Base-by-base conservation (phyloP, 768 basidiomycete species). In the Sporobolomyces roseus region DNA sequence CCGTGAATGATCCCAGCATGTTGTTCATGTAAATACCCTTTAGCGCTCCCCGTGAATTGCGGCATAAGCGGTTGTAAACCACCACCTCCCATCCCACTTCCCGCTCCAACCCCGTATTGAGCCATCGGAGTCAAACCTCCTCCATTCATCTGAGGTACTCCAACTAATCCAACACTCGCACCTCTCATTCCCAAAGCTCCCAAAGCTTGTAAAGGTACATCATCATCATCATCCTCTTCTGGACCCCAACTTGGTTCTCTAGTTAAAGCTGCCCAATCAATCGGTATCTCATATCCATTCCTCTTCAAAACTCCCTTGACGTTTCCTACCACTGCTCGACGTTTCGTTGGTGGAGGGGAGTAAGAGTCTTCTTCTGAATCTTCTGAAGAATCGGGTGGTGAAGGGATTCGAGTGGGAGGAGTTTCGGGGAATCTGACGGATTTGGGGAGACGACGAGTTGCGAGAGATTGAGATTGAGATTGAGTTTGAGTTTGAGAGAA, bases 231-330 rank as follows among this genome's bases (percentile, higher is more conserved):
- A 4, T 45, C 50, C 27, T 46, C 55, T 2, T 17, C 23, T 2
- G 13, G 6, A 2, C 4, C 25, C 49, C 25, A 1, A 12, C 30
- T 7, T 4, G 68, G 25, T 21, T 45, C 38, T 8, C 61, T 36
- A 30, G 68, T 69, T 13, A 69, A 61, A 17, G 63, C 63, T 4
- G 63, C 68, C 68, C 68, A 69, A 32, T 69, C 68, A 50, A 69
- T 63, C 35, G 29, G 58, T 51, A 69, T 69, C n/a, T n/a, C n/a
- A n/a, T n/a, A n/a, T n/a, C n/a, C n/a, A n/a, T n/a, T n/a, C n/a
- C n/a, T n/a, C n/a, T 52, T 64, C 68, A n/a, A 17, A 23, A 6
- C 23, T n/a, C n/a, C n/a, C n/a, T n/a, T n/a, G n/a, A n/a, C n/a
- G n/a, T n/a, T n/a, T n/a, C n/a, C n/a, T n/a, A n/a, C n/a, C n/a